A percentile compares a stretch with the other conserved stretches of the same genome.
Evolutionary conservation across 1,284 basidiomycete genomes (phyloP).

Genomic region (Chalciporus sp.): DNA sequence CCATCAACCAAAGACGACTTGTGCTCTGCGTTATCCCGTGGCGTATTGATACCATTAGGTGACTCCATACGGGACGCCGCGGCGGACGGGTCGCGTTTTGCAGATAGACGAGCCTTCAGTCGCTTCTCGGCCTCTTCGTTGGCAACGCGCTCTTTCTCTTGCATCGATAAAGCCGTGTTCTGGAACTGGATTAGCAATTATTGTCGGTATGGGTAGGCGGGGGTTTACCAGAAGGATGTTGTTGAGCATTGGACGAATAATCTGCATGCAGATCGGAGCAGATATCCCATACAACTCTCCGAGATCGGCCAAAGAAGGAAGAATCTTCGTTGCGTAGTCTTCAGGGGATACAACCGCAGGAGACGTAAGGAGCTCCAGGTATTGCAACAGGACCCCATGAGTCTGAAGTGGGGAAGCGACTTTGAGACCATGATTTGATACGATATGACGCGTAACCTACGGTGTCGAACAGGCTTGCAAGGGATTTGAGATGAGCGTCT

Average conservation of each 20-base stretch:
- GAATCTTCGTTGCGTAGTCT: slow-evolving; percentile 65
- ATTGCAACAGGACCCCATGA: slow-evolving; percentile 77
- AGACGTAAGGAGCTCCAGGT: slow-evolving; percentile 71
- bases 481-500: slow-evolving; percentile 78
- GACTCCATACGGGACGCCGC: slow-evolving; percentile 62
- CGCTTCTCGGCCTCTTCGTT: slow-evolving; percentile 77
- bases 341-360: slow-evolving; percentile 58
- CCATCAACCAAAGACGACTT: slow-evolving; percentile 38
- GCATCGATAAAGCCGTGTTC: slow-evolving; percentile 58
- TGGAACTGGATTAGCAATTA: slow-evolving; percentile 30
- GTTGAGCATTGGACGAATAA: slow-evolving; percentile 82
- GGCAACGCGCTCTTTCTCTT: slow-evolving; percentile 65
- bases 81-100: slow-evolving; percentile 68
- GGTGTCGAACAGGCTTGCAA: slow-evolving; percentile 85
- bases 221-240: slow-evolving; percentile 58
- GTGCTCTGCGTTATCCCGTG: slow-evolving; percentile 38
- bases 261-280: slow-evolving; percentile 87
- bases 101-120: slow-evolving; percentile 72
- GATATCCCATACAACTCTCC: slow-evolving; percentile 76
- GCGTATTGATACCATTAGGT: slow-evolving; percentile 45
- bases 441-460: slow-evolving; percentile 49
- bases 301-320: slow-evolving; percentile 75
- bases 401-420: slow-evolving; percentile 48
- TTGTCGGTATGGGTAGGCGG: neutral
- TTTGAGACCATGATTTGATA: slow-evolving; percentile 21